phyloP scores from a whole-genome alignment of 2,329 filamentous ascomycete genomes.

The Xylaria hypoxylon region DNA sequence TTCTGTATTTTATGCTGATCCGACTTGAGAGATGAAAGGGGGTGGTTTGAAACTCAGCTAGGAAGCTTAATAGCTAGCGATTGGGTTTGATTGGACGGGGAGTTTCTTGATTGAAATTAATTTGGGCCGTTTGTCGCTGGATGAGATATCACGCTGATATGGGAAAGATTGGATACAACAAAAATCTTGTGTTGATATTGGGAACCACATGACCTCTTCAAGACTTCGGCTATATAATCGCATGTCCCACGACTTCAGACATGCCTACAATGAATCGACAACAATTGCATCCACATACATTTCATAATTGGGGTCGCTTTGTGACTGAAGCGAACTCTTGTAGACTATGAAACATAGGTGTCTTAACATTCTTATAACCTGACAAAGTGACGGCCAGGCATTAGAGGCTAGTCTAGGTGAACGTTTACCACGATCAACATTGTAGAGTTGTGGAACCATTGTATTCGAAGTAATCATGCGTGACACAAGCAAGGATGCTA shows the following conservation, averaged over 20 bases:
- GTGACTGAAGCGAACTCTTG: neutral
- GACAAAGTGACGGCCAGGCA: neutral
- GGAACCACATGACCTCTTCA: neutral
- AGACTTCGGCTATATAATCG: neutral
- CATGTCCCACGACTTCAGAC: neutral
- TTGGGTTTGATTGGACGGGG: neutral
- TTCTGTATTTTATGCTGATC: constrained; percentile 22
- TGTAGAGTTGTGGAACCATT: neutral
- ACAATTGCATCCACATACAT: constrained; percentile 1
- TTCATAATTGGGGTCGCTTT: neutral
- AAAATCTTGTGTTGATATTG: neutral
- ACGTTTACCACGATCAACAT: neutral
- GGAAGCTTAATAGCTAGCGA: constrained; percentile 12
- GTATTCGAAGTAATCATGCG: constrained; percentile 6
- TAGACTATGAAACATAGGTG: neutral
- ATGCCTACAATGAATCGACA: constrained; percentile 20
- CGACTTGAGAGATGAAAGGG: constrained; percentile 13
- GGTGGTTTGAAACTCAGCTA: constrained; percentile 5
- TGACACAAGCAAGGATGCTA: neutral
- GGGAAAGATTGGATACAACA: neutral
- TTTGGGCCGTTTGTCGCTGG: constrained; percentile 5
- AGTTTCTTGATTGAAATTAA: constrained; percentile 12
- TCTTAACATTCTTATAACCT: neutral
- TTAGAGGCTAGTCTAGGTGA: neutral
- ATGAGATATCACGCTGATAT: constrained; percentile 1